A percentile compares a stretch with the other conserved stretches of the same genome.
Evolutionary conservation across 495 filamentous ascomycete genomes (phyloP).

Genomic region (Penicillium antarcticum): DNA sequence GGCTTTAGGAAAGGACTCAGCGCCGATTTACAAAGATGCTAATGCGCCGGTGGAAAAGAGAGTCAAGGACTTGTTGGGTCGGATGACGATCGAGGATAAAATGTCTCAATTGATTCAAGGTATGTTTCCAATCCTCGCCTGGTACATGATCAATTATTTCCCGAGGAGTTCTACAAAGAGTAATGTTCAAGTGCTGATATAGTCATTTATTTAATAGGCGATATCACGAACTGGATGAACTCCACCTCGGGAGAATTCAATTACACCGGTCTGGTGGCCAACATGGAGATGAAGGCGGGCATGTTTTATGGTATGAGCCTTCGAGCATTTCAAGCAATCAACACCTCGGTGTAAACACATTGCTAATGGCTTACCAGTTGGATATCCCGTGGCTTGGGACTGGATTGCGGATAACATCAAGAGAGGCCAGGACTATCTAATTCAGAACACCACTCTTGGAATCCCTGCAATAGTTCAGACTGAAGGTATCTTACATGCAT

Average conservation of each 20-base stretch:
- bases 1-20: constrained; percentile 12
- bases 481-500: constrained; percentile 40
- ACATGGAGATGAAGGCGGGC: constrained; percentile 59
- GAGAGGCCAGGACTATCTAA: constrained; percentile 60
- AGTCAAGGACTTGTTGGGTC: constrained; percentile 59
- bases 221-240: constrained; percentile 70
- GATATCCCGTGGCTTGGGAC: constrained; percentile 59
- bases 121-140: neutral
- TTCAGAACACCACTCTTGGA: constrained; percentile 60
- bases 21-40: constrained; percentile 58
- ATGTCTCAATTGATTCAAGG: constrained; percentile 64
- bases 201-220: constrained; percentile 38
- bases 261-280: constrained; percentile 58
- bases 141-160: neutral
- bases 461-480: constrained; percentile 69
- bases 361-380: constrained; percentile 39
- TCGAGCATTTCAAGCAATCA: too few relatives aligned
- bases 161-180: neutral
- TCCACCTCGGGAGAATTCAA: constrained; percentile 57
- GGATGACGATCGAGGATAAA: constrained; percentile 72
- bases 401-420: constrained; percentile 58
- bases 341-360: neutral
- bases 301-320: constrained; percentile 53
- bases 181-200: neutral
- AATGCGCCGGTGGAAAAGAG: constrained; percentile 56